Conservation (phyloP, 345 rosid species). For the Hirschfeldia incana region DNA sequence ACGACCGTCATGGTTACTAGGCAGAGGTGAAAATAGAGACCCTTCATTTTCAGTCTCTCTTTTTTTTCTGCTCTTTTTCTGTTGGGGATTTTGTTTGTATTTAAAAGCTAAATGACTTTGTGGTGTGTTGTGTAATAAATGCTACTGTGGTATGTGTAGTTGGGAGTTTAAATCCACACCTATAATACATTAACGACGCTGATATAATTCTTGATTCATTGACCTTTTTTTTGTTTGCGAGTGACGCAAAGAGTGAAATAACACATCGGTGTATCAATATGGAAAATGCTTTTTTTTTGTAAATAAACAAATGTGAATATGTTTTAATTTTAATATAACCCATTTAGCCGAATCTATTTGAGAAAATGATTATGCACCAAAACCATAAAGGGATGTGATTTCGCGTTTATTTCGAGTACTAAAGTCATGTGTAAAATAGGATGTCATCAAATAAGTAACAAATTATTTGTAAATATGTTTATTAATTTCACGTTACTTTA, state of each 20-base stretch:
- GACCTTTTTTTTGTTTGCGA: not conserved
- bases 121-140: conserved; percentile 32
- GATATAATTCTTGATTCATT: not conserved
- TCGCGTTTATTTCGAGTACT: not conserved
- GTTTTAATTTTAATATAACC: too few relatives aligned
- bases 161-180: conserved; percentile 32
- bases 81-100: conserved; percentile 18
- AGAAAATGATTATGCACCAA: not conserved
- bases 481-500: not conserved
- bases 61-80: not conserved
- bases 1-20: conserved; percentile 26
- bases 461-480: too few relatives aligned
- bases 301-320: too few relatives aligned
- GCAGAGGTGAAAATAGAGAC: not conserved
- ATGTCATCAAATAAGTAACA: not conserved
- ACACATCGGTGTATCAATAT: too few relatives aligned
- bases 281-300: too few relatives aligned
- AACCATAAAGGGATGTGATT: not conserved
- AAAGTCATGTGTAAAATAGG: too few relatives aligned
- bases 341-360: too few relatives aligned
- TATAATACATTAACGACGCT: conserved; percentile 12
- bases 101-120: conserved; percentile 21
- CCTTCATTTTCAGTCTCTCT: conserved; percentile 19
- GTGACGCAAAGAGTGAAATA: too few relatives aligned
- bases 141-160: conserved; percentile 25